phyloP scores from a whole-genome alignment of 2,329 filamentous ascomycete genomes.

The Graphilbum fragrans region DNA sequence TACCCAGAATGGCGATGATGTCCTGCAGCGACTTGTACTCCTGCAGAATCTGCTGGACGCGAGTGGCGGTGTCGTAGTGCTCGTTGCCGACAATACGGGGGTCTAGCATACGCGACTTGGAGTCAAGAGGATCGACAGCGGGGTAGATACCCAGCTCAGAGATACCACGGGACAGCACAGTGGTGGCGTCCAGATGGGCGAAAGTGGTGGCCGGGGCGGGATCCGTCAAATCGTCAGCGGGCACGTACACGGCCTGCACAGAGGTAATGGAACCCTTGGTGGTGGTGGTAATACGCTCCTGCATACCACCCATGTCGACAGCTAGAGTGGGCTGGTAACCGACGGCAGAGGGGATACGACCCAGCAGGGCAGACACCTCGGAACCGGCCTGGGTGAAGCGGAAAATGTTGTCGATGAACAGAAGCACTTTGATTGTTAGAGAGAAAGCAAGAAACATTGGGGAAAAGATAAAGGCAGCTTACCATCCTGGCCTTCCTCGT shows the following conservation, averaged over 20 bases:
- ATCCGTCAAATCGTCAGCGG: constrained; percentile 99
- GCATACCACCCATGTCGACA: constrained; percentile 98
- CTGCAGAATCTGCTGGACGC: constrained; percentile 98
- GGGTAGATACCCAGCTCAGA: constrained; percentile 99
- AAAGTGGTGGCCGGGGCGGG: constrained; percentile 98
- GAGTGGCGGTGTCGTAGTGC: constrained; percentile 89
- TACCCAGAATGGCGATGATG: constrained; percentile 99
- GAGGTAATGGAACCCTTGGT: constrained; percentile 99
- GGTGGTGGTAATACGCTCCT: constrained; percentile 99
- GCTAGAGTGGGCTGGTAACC: constrained; percentile 99
- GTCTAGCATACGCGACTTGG: constrained; percentile 98
- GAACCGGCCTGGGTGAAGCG: constrained; percentile 99
- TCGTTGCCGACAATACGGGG: constrained; percentile 97
- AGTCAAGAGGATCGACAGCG: constrained; percentile 98
- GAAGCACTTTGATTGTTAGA: constrained; percentile 53
- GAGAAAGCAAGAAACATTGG: not conserved
- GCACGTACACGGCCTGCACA: constrained; percentile 99
- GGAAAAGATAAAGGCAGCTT: constrained; percentile 19
- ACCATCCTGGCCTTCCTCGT: constrained; percentile 74
- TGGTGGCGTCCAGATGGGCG: constrained; percentile 99
- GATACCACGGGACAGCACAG: constrained; percentile 99
- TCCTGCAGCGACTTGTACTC: constrained; percentile 99
- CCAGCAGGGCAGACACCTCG: constrained; percentile 97
- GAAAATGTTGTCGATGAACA: constrained; percentile 99
- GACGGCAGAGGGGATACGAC: constrained; percentile 99